phyloP scores from a whole-genome alignment of 2,329 filamentous ascomycete species.

The Fusarium nodosum region DNA sequence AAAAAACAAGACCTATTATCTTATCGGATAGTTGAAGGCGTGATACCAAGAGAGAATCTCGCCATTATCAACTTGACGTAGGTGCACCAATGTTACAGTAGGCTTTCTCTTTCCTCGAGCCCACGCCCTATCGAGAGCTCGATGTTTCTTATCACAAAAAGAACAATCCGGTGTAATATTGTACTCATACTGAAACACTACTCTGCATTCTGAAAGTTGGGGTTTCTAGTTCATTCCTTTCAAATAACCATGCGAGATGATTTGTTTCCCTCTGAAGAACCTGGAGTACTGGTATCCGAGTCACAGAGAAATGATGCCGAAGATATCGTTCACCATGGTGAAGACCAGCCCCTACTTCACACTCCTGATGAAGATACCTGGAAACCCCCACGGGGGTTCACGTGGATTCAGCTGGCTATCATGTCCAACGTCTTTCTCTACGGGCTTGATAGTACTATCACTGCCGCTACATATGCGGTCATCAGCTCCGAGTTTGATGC shows the following conservation, averaged over 20 bases:
- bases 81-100: slow-evolving; percentile 17
- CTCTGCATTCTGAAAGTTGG: background rate
- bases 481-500: slow-evolving; percentile 81
- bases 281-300: slow-evolving; percentile 10
- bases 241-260: slow-evolving; percentile 6
- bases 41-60: slow-evolving; percentile 39
- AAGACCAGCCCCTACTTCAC: slow-evolving; percentile 45
- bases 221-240: background rate
- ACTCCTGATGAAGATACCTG: slow-evolving; percentile 53
- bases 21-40: slow-evolving; percentile 25
- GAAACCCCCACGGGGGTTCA: slow-evolving; percentile 66
- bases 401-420: slow-evolving; percentile 71
- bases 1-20: slow-evolving; percentile 22
- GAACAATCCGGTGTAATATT: background rate
- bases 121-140: background rate
- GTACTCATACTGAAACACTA: background rate
- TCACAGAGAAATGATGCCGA: background rate
- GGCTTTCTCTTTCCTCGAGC: background rate
- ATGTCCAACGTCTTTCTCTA: slow-evolving; percentile 75
- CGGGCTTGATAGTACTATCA: slow-evolving; percentile 80
- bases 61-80: slow-evolving; percentile 30
- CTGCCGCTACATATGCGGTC: slow-evolving; percentile 78
- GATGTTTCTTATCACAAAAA: background rate
- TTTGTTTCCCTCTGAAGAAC: background rate
- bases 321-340: slow-evolving; percentile 17